phyloP scores from a whole-genome alignment of 2,329 filamentous ascomycete genomes.

The Aspergillus candidus region DNA sequence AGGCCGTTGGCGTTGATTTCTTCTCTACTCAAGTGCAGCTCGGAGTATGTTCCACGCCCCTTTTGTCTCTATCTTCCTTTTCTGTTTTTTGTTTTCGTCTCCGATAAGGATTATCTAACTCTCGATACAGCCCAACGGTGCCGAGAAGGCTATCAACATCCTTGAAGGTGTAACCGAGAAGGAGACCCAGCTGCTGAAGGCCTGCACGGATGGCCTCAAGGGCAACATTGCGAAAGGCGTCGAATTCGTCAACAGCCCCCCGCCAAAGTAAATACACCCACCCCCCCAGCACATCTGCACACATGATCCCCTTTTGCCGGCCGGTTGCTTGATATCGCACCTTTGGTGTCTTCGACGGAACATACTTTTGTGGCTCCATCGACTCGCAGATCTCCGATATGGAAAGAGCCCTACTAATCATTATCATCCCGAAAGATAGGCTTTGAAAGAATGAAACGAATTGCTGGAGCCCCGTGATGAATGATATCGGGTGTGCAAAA shows the following conservation, averaged over 20 bases:
- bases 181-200: conserved; percentile 81
- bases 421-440: conserved; percentile 39
- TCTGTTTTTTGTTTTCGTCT: conserved; percentile 4
- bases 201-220: conserved; percentile 70
- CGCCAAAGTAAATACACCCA: conserved; percentile 68
- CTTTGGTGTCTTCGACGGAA: conserved; percentile 6
- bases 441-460: conserved; percentile 34
- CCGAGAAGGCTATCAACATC: conserved; percentile 76
- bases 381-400: conserved; percentile 14
- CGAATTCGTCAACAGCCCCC: conserved; percentile 78
- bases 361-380: conserved; percentile 11
- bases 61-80: no score
- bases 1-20: conserved; percentile 80
- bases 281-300: conserved; percentile 17
- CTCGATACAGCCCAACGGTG: conserved; percentile 63
- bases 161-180: conserved; percentile 70
- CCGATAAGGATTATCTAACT: conserved; percentile 21
- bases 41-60: conserved; percentile 59
- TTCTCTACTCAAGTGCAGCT: conserved; percentile 96
- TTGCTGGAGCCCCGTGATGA: conserved; percentile 15
- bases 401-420: conserved; percentile 31
- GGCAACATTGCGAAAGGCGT: conserved; percentile 93
- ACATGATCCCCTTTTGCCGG: conserved; percentile 16
- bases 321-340: conserved; percentile 14
- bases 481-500: conserved; percentile 11